Evolutionary conservation across 441 rosid species (phyloP).

Genomic region (Aquilaria agallochum): DNA sequence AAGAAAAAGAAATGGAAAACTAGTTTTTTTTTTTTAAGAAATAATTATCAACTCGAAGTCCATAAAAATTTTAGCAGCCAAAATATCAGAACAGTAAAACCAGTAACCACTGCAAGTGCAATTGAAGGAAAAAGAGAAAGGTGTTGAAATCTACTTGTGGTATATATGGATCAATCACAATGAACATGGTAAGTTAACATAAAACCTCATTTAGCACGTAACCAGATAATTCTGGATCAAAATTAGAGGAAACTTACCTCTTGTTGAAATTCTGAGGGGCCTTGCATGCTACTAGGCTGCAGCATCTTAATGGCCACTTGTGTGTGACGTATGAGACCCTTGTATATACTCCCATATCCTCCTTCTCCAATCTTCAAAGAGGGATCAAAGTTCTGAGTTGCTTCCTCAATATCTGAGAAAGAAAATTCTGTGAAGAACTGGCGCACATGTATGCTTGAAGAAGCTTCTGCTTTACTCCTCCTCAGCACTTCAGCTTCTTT

Average conservation of each 20-base stretch:
- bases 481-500: conserved; percentile 86
- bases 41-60: too few species aligned
- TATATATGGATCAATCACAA: too few species aligned
- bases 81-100: too few species aligned
- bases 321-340: conserved; percentile 59
- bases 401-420: conserved; percentile 72
- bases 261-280: conserved; percentile 78
- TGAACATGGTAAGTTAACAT: too few species aligned
- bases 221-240: conserved; percentile 5
- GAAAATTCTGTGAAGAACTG: conserved; percentile 72
- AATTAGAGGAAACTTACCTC: conserved; percentile 58
- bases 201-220: background rate
- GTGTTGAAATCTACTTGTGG: background rate
- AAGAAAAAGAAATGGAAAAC: too few species aligned
- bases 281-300: conserved; percentile 77
- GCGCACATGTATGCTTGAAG: conserved; percentile 40
- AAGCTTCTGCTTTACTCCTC: conserved; percentile 46
- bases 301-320: conserved; percentile 80
- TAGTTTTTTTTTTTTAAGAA: too few species aligned
- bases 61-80: too few species aligned
- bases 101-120: too few species aligned
- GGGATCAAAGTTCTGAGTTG: conserved; percentile 64
- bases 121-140: background rate
- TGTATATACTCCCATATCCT: conserved; percentile 89
- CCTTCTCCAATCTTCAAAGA: conserved; percentile 91